Percentiles rank a stretch among this genome's conserved stretches.
Evolutionary conservation across 176 grass and related monocot genomes (phyloP).

Genomic region (Phoenix dactylifera): DNA sequence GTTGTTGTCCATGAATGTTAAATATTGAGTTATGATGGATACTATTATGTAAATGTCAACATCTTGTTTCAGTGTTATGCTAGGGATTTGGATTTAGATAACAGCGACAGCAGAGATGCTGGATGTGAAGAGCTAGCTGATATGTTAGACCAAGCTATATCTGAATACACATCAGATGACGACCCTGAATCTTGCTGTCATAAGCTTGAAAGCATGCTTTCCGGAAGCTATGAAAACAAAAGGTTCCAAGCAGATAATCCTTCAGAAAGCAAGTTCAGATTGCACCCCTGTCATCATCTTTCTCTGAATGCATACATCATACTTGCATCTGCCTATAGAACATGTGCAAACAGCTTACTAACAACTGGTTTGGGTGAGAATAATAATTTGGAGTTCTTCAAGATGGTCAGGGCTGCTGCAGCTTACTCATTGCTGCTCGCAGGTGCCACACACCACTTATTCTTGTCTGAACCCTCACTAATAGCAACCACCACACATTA

Average conservation of each 20-base stretch:
- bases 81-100: conserved; percentile 37
- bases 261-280: conserved; percentile 27
- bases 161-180: conserved; percentile 40
- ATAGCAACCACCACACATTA: conserved; percentile 45
- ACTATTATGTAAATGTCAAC: too few species aligned
- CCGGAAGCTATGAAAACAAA: conserved; percentile 16
- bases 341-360: conserved; percentile 25
- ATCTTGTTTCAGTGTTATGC: conserved; percentile 26
- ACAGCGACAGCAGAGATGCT: conserved; percentile 10
- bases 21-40: too few species aligned
- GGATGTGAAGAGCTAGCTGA: conserved; percentile 34
- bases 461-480: conserved; percentile 62
- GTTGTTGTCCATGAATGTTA: too few species aligned
- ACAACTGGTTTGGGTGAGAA: conserved; percentile 13
- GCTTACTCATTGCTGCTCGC: conserved; percentile 65
- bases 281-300: conserved; percentile 65
- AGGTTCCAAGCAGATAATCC: conserved; percentile 22
- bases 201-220: conserved; percentile 72
- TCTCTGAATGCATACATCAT: conserved; percentile 47
- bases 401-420: conserved; percentile 45
- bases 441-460: conserved; percentile 50
- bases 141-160: conserved; percentile 56
- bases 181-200: conserved; percentile 63
- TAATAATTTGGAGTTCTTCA: conserved; percentile 20
- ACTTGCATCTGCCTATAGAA: conserved; percentile 72